Evolutionary conservation across 495 filamentous ascomycete species (phyloP).

Genomic region (Podospora sp.): DNA sequence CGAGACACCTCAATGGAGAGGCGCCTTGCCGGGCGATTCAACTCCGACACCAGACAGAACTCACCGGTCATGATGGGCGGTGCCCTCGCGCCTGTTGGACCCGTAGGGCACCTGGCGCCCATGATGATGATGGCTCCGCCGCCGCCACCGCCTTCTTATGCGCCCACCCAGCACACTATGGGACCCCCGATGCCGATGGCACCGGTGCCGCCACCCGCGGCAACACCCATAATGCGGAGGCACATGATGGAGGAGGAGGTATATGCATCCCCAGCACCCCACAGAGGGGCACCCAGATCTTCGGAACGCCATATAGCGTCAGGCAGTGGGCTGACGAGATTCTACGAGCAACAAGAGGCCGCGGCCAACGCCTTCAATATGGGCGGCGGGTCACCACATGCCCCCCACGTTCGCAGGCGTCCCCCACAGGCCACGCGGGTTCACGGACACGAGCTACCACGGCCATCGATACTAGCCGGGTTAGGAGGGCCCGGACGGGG

Average conservation of each 20-base stretch:
- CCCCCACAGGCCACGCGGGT: conserved; percentile 31
- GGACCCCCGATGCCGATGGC: conserved; percentile 33
- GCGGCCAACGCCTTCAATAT: not conserved
- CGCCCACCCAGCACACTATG: conserved; percentile 29
- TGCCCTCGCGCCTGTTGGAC: conserved; percentile 20
- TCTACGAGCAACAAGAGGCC: conserved; percentile 13
- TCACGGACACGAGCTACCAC: conserved; percentile 36
- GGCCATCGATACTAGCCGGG: conserved; percentile 47
- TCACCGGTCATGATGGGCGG: conserved; percentile 19
- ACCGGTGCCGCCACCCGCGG: conserved; percentile 32
- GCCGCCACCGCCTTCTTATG: conserved; percentile 32
- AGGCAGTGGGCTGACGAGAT: conserved; percentile 17
- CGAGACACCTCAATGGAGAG: conserved; percentile 45
- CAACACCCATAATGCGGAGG: conserved; percentile 36
- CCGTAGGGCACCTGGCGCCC: conserved; percentile 29
- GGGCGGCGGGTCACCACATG: conserved; percentile 29
- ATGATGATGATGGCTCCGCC: conserved; percentile 25
- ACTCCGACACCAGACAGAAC: conserved; percentile 37
- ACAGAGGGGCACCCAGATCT: conserved; percentile 20
- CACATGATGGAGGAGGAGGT: conserved; percentile 49
- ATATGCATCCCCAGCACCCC: conserved; percentile 29
- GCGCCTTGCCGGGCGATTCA: conserved; percentile 49
- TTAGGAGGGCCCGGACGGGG: conserved; percentile 49
- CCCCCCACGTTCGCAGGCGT: conserved; percentile 32
- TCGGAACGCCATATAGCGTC: conserved; percentile 11